A percentile compares a stretch with the other conserved stretches of the same genome.
Evolutionary conservation across 2,329 filamentous ascomycete species (phyloP).

Genomic region (Pseudogymnoascus sp.): DNA sequence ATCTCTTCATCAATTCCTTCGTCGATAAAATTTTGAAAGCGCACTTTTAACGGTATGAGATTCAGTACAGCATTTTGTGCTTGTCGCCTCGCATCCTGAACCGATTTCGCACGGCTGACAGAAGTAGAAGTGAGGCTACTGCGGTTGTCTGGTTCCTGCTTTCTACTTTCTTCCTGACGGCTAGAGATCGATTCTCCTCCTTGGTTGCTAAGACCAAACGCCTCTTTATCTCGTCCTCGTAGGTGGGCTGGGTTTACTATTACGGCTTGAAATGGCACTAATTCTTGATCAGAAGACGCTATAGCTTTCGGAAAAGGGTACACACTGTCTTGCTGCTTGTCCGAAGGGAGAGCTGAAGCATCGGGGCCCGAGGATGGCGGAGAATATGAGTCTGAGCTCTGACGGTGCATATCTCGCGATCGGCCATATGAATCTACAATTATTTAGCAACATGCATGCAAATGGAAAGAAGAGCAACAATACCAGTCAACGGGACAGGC

Average conservation of each 20-base stretch:
- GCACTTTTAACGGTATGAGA: constrained; percentile 58
- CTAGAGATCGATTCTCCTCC: not conserved
- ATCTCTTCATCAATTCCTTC: constrained; percentile 61
- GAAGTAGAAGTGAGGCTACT: not conserved
- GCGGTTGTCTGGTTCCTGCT: not conserved
- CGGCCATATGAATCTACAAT: not conserved
- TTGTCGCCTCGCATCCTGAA: constrained; percentile 34
- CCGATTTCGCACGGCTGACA: not conserved
- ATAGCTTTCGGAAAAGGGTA: not conserved
- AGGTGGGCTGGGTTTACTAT: not conserved
- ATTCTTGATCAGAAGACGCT: not conserved
- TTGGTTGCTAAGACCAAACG: not conserved
- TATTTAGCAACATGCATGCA: not conserved
- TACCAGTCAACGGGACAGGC: not conserved
- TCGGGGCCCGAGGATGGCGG: not conserved
- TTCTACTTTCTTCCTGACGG: not conserved
- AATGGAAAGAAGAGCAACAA: not conserved
- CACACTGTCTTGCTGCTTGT: not conserved
- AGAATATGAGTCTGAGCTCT: constrained; percentile 5
- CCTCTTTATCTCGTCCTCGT: not conserved
- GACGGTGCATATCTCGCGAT: not conserved
- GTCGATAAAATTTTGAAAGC: constrained; percentile 63
- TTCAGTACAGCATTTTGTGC: constrained; percentile 61
- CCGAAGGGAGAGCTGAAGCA: not conserved
- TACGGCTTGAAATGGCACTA: not conserved